phyloP scores from a whole-genome alignment of 805 yeast genomes.

The Metschnikowia sp. region DNA sequence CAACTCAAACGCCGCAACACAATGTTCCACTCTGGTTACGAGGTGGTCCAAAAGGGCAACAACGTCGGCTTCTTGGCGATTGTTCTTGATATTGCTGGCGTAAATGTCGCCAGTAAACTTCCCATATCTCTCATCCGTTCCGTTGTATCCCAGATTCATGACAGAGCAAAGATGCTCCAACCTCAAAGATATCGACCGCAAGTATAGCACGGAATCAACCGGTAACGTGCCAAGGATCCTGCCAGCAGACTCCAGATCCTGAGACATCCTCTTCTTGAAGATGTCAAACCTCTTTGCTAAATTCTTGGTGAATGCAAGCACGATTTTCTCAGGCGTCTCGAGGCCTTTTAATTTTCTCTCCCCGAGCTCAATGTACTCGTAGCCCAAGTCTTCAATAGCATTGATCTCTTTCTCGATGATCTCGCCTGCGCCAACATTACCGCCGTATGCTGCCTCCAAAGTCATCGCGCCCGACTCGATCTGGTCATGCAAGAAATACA shows the following conservation, averaged over 20 bases:
- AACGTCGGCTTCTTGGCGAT: constrained; percentile 41
- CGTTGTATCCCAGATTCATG: constrained; percentile 40
- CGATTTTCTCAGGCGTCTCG: constrained; percentile 86
- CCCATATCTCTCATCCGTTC: constrained; percentile 26
- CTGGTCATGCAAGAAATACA: constrained; percentile 46
- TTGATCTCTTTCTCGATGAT: constrained; percentile 63
- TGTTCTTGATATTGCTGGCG: constrained; percentile 17
- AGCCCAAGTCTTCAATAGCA: constrained; percentile 66
- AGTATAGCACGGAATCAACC: constrained; percentile 44
- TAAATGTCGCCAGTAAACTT: constrained; percentile 25
- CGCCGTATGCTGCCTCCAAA: constrained; percentile 44
- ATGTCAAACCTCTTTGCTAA: constrained; percentile 58
- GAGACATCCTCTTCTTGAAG: constrained; percentile 26
- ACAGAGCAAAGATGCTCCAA: constrained; percentile 57
- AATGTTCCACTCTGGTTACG: constrained; percentile 65
- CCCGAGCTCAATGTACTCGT: constrained; percentile 66
- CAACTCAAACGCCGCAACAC: constrained; percentile 37
- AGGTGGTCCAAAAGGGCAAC: constrained; percentile 59
- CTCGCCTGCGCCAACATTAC: constrained; percentile 46
- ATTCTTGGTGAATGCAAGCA: constrained; percentile 69
- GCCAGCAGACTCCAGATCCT: constrained; percentile 19
- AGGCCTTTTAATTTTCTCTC: constrained; percentile 89
- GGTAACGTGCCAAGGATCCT: constrained; percentile 38
- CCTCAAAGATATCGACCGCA: constrained; percentile 53
- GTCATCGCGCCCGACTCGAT: constrained; percentile 27